Percentiles rank a stretch among this genome's conserved stretches.
These are phyloP conservation scores for Aspergillus tanneri DNA, from an alignment of 2,329 filamentous ascomycete genomes.

Conservation along the genomic window DNA sequence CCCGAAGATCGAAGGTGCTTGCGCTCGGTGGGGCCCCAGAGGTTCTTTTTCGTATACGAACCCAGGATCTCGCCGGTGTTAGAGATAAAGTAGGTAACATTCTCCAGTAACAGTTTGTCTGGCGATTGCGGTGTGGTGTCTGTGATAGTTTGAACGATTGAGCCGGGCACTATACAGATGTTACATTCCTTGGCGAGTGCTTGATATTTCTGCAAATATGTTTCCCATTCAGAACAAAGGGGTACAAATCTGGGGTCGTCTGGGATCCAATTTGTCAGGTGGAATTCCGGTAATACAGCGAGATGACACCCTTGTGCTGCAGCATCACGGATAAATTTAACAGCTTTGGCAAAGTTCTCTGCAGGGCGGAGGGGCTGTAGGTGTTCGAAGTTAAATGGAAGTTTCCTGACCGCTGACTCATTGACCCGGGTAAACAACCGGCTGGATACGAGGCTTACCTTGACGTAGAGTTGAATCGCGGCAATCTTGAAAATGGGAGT, in stretches of 20 bases:
- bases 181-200: slow-evolving; percentile 52
- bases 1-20: background rate
- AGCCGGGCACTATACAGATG: slow-evolving; percentile 44
- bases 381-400: too few relatives aligned
- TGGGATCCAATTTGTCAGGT: slow-evolving; percentile 54
- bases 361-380: slow-evolving; percentile 2
- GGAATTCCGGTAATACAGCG: slow-evolving; percentile 59
- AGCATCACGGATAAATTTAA: slow-evolving; percentile 45
- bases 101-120: slow-evolving; percentile 43
- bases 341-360: slow-evolving; percentile 28
- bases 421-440: too few relatives aligned
- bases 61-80: slow-evolving; percentile 51
- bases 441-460: slow-evolving; percentile 5
- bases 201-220: slow-evolving; percentile 53
- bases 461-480: slow-evolving; percentile 8
- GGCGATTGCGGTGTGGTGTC: slow-evolving; percentile 29
- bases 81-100: slow-evolving; percentile 57
- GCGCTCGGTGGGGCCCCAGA: slow-evolving; percentile 6
- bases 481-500: slow-evolving; percentile 7
- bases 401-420: too few relatives aligned
- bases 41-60: slow-evolving; percentile 52
- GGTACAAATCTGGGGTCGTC: slow-evolving; percentile 48
- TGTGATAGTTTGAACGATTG: slow-evolving; percentile 45
- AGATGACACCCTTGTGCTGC: slow-evolving; percentile 49
- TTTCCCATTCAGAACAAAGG: slow-evolving; percentile 49